Base-by-base conservation (phyloP, 2,329 filamentous ascomycete genomes). In the Verruconis gallopava region DNA sequence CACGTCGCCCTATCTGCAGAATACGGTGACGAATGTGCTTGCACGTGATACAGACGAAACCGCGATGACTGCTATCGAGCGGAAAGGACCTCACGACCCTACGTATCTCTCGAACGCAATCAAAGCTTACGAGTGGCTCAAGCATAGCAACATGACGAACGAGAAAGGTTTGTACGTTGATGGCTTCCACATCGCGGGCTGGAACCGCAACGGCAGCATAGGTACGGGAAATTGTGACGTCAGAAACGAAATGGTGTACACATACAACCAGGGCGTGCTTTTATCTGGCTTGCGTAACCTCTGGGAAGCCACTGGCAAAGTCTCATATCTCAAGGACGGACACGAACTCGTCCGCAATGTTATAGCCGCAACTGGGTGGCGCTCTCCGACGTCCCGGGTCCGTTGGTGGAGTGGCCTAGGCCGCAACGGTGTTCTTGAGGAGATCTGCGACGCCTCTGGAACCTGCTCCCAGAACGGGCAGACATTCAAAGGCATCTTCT, bases 401-500 rank as follows among this genome's bases (percentile, higher is more conserved):
- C 15, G 21, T 4, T 19, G 25, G 3, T 44, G 37, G 40, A 20
- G 21, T 20, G 42, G 42, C 5, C 33, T 30, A 0, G 88, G 88
- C 19, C 74, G 81, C 3, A 73, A 73, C 14, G 89, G 89, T 2
- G 73, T 95, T 20, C 61, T 96, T 33, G 85, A 94, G 56, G 89
- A 96, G 37, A 63, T 71, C 25, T 95, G 89, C 55, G 89, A 96
- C 56, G 73, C 77, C 2, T 64, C 63, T 14, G 84, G 75, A 3
- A 70, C 65, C 33, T 95, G 88, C 58, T 85, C 76, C 14, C 86
- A 95, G 57, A 74, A 96, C 51, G 73, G 72, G 0, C 88, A 95
- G 53, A 86, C 84, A 0, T 95, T 95, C 73, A 96, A 95, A 59
- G 83, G 85, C 20, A 89, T 95, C 44, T 94, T 88, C 67, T 93